These are phyloP conservation scores for Saururus chinensis DNA, from an alignment of 164 flowering plant genomes.

Conservation along the genomic window DNA sequence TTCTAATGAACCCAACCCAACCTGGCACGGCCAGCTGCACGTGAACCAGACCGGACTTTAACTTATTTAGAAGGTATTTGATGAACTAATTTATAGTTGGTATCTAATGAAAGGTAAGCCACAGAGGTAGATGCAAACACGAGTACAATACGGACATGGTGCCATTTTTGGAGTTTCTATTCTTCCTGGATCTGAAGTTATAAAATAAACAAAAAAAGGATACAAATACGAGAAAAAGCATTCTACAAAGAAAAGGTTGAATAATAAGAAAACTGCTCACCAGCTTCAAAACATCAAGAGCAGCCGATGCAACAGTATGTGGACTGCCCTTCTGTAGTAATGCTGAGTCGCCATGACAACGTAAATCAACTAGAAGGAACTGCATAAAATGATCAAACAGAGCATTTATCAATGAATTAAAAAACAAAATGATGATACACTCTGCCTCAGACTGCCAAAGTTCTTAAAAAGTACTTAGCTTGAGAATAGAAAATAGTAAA, in stretches of 20 bases:
- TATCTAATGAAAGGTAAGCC: too few species aligned
- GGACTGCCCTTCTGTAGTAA: conserved; percentile 52
- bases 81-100: too few species aligned
- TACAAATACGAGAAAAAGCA: not conserved
- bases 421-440: not conserved
- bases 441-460: too few species aligned
- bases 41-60: too few species aligned
- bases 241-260: not conserved
- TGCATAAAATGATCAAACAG: conserved; percentile 18
- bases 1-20: too few species aligned
- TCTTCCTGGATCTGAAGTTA: too few species aligned
- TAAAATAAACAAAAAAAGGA: not conserved
- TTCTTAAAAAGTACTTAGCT: too few species aligned
- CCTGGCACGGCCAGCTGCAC: too few species aligned
- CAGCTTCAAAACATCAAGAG: conserved; percentile 82
- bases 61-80: too few species aligned
- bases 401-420: not conserved
- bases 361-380: conserved; percentile 91
- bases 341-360: conserved; percentile 97
- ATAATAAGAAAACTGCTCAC: conserved; percentile 28
- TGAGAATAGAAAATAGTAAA: not conserved
- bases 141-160: too few species aligned
- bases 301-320: conserved; percentile 84
- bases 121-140: too few species aligned
- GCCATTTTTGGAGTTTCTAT: too few species aligned